Evolutionary conservation across 1,139 yeast species (phyloP).

Genomic region (Geotrichum phurueaensis): DNA sequence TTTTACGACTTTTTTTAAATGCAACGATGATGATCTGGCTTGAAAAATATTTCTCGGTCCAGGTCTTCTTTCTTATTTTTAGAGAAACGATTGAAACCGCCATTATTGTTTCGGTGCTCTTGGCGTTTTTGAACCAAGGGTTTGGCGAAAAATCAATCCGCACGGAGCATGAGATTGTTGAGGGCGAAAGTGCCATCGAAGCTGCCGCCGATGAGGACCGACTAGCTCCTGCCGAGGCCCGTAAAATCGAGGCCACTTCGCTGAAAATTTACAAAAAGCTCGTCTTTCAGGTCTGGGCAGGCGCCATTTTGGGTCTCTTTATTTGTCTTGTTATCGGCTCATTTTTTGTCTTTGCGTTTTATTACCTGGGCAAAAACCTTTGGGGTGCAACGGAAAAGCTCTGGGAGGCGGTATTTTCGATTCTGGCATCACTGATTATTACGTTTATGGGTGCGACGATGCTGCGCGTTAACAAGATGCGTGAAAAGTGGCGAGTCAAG

Average conservation of each 20-base stretch:
- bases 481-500: constrained; percentile 78
- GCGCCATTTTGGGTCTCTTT: constrained; percentile 64
- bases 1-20: no score
- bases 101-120: constrained; percentile 73
- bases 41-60: constrained; percentile 61
- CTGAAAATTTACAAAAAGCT: constrained; percentile 31
- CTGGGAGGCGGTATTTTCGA: constrained; percentile 88
- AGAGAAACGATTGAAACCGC: constrained; percentile 88
- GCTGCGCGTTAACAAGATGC: constrained; percentile 79
- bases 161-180: constrained; percentile 8
- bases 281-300: constrained; percentile 74
- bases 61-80: constrained; percentile 81
- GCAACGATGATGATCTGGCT: constrained; percentile 1
- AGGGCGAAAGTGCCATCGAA: not conserved
- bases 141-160: constrained; percentile 23
- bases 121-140: constrained; percentile 73
- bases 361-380: constrained; percentile 68
- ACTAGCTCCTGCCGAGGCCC: not conserved
- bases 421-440: constrained; percentile 72
- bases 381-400: constrained; percentile 80
- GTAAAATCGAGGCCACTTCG: not conserved
- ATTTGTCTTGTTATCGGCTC: constrained; percentile 73
- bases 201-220: not conserved
- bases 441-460: constrained; percentile 86
- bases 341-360: constrained; percentile 68